These are phyloP conservation scores for Coix lacrymajobi DNA, from an alignment of 176 grass and related monocot genomes.

Conservation along the genomic window DNA sequence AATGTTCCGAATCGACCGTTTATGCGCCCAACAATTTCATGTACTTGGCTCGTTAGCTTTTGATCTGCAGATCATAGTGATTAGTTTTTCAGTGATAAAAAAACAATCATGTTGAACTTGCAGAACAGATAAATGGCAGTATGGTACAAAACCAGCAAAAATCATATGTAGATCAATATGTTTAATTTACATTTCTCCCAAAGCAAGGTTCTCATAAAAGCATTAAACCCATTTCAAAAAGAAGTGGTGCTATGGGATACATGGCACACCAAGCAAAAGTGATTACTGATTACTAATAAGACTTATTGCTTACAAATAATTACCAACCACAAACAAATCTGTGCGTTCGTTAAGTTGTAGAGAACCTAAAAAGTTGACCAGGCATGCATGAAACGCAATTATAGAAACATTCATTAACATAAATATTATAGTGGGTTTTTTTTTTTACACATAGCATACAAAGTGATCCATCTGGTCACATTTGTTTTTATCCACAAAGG, in stretches of 20 bases:
- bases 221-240: neutral
- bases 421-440: neutral
- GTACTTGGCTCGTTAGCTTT: slow-evolving; percentile 97
- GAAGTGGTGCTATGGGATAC: neutral
- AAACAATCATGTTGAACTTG: neutral
- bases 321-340: neutral
- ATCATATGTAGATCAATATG: neutral
- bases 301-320: neutral
- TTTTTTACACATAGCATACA: neutral
- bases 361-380: neutral
- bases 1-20: slow-evolving; percentile 98
- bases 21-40: slow-evolving; percentile 99
- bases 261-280: neutral
- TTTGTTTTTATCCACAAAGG: neutral
- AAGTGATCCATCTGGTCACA: neutral
- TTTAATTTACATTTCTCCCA: neutral
- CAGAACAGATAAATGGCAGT: neutral
- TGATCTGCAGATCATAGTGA: slow-evolving; percentile 64
- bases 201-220: neutral
- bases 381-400: neutral
- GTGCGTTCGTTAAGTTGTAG: neutral
- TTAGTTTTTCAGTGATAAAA: neutral
- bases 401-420: neutral
- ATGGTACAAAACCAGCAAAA: neutral
- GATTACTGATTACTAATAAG: neutral